A percentile compares a stretch with the other conserved stretches of the same genome.
These are phyloP conservation scores for Penicillium simplicissimum DNA, from an alignment of 495 filamentous ascomycete genomes.

Conservation along the genomic window DNA sequence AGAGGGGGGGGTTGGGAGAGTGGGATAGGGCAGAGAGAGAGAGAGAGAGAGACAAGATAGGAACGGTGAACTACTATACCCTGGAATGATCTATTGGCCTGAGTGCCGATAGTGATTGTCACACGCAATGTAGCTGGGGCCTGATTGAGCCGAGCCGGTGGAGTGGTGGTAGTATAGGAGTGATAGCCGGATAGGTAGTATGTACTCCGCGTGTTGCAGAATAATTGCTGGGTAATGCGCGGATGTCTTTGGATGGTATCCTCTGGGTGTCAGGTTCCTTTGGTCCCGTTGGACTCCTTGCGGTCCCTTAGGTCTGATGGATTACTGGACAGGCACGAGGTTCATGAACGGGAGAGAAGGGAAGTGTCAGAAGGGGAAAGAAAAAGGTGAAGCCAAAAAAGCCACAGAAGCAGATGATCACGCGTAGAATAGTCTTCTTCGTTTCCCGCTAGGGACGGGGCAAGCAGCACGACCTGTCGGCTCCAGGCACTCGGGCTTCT, in stretches of 20 bases:
- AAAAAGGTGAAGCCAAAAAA: slow-evolving; percentile 8
- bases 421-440: slow-evolving; percentile 10
- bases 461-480: slow-evolving; percentile 25
- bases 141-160: background rate
- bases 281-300: background rate
- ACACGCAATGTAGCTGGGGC: background rate
- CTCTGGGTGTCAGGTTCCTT: background rate
- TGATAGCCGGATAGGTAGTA: background rate
- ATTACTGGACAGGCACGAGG: background rate
- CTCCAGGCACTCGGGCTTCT: background rate
- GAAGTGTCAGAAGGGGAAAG: slow-evolving; percentile 7
- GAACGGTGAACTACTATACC: slow-evolving; percentile 3
- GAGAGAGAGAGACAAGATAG: background rate
- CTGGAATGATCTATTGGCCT: background rate
- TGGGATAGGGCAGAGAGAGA: background rate
- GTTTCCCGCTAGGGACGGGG: slow-evolving; percentile 1
- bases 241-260: background rate
- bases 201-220: background rate
- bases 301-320: background rate
- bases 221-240: background rate
- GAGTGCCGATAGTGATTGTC: background rate
- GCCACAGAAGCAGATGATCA: background rate
- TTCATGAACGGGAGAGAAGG: background rate
- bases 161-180: background rate
- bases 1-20: too few relatives aligned